Evolutionary conservation across 2,329 filamentous ascomycete genomes (phyloP), one percentile per base, ranked within the genome.

Genomic region (Pyrenochaeta sp.): DNA sequence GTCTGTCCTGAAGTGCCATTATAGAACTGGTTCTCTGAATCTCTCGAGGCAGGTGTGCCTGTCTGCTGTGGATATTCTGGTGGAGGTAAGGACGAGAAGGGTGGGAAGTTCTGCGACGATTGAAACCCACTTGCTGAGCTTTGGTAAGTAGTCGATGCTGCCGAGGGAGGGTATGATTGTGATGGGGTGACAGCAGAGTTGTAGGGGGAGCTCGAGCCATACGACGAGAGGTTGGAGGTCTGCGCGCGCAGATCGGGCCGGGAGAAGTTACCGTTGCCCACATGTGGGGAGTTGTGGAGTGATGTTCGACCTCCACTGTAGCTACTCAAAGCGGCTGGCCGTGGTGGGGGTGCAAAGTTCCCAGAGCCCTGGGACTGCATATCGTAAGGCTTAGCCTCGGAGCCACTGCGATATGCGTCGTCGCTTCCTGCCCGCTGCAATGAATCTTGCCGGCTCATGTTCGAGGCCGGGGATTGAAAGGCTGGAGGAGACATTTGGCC

Each of bases 91-190:
- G 82, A 69, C 7, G 72, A 83, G 63, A 90, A 88, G 0, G 84
- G 81, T 27, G 86, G 81, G 54, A 88, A 87, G 58, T 83, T 87
- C 58, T 87, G 82, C 50, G 87, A 84, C 32, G 80, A 75, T 20
- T 87, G 83, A 67, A 86, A 90, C 35, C 75, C 72, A 55, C 75
- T 72, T 48, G 63, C 59, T 48, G 74, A 71, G 27, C 57, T 71
- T 42, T 69, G 70, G 50, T 73, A 76, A 59, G 66, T 36, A 73
- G 71, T 51, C 81, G 83, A 40, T 77, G 64, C 55, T 7, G 78
- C 41, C 75, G 82, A 66, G 67, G 78, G 61, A 63, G 77, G 47
- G 78, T 78, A 67, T 81, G 81, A 67, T 68, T 78, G 68, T 78
- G 79, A 63, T 79, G 84, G 57, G 72, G 80, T 58, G 29, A 64